These are phyloP conservation scores for Penicillium diatomitis DNA, from an alignment of 495 filamentous ascomycete species.

Conservation along the genomic window DNA sequence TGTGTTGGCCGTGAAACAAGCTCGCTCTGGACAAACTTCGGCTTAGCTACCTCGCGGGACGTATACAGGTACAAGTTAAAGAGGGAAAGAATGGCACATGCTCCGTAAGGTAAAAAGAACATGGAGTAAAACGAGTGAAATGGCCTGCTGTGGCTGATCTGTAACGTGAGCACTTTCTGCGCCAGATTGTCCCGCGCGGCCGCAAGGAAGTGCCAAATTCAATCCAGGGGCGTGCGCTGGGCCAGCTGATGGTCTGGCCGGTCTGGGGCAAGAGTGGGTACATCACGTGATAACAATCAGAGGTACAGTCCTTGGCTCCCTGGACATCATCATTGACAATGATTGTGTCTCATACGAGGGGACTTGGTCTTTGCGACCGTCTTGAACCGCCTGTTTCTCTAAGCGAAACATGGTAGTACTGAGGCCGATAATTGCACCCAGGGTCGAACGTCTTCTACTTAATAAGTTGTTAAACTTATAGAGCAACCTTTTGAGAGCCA, in stretches of 20 bases:
- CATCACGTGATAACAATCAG: no score
- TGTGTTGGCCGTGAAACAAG: slow-evolving; percentile 10
- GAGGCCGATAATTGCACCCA: no score
- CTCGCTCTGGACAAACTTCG: neutral
- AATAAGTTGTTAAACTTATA: no score
- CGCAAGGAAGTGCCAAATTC: neutral
- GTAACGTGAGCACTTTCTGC: neutral
- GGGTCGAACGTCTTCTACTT: no score
- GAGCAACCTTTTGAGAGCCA: no score
- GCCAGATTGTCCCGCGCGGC: slow-evolving; percentile 2
- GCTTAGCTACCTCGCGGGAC: slow-evolving; percentile 8
- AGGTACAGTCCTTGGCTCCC: no score
- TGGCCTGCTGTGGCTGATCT: neutral
- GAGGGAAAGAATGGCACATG: slow-evolving; percentile 18
- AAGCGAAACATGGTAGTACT: no score
- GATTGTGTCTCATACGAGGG: no score
- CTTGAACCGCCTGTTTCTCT: no score
- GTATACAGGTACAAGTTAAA: slow-evolving; percentile 8
- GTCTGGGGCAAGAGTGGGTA: neutral
- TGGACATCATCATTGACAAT: no score
- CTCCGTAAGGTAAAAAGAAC: slow-evolving; percentile 4
- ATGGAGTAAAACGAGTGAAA: slow-evolving; percentile 1
- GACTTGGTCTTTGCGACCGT: no score
- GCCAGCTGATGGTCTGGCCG: slow-evolving; percentile 1
- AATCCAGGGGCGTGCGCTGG: slow-evolving; percentile 6